Evolutionary conservation across 1,284 basidiomycete species (phyloP), one percentile per base, ranked within the genome.

Genomic region (Earliella scabrosa): DNA sequence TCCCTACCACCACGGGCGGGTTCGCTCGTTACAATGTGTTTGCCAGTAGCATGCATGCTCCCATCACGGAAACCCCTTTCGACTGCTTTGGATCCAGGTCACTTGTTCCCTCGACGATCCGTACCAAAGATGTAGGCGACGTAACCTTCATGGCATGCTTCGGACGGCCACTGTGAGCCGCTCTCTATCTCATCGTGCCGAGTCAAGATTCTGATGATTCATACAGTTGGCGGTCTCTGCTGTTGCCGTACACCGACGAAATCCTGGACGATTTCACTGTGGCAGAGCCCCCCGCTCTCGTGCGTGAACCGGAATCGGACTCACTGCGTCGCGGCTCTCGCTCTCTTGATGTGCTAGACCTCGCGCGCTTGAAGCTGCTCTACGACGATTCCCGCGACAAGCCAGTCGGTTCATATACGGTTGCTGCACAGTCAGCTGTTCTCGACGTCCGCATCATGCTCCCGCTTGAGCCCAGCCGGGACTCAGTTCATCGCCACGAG

Each of bases 41-140:
- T 20, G 16, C 4, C 11, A 18, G n/a, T 6, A 36, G 35, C 3
- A 5, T 9, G 16, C 56, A 49, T 21, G 26, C 34, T 11, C 43
- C 44, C 14, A 41, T 55, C 36, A 55, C 53, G 20, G 53, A 41
- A 36, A 50, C 47, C n/a, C 53, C 53, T 43, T 55, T 55, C 27
- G 48, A 55, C 31, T 55, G 53, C 26, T 45, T 45, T 34, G 44
- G 27, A 7, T 3, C n/a, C n/a, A 35, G 23, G 1, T 11, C 5
- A 24, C 45, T 34, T n/a, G 34, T 23, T 20, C 45, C 32, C 11
- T 38, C 35, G 34, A n/a, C 3, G 5, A 27, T 40, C 20, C 7
- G 18, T 18, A 23, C n/a, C 16, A 20, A 23, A 9, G 21, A 20
- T 48, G 18, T 36, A 18, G 24, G 45, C 27, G 29, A 54, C 10